These are phyloP conservation scores for Leishmania tarentolae DNA, from an alignment of 208 protist genomes.

Conservation along the genomic window DNA sequence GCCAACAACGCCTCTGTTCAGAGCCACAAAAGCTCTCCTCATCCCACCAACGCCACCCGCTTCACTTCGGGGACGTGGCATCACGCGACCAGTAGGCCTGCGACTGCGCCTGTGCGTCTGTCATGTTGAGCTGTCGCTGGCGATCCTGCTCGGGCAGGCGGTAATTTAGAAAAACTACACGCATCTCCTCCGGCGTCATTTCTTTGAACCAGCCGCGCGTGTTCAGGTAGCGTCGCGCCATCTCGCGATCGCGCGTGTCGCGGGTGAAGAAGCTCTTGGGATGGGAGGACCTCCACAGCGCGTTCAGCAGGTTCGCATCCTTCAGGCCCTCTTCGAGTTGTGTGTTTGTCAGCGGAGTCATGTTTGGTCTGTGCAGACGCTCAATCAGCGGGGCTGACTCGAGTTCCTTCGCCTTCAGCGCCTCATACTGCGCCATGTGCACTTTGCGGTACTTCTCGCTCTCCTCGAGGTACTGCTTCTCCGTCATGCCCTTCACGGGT, in stretches of 20 bases:
- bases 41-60: background rate
- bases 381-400: constrained; percentile 77
- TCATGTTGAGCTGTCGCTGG: constrained; percentile 40
- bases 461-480: constrained; percentile 74
- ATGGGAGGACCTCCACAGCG: constrained; percentile 75
- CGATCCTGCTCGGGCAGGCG: constrained; percentile 52
- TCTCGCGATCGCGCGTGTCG: constrained; percentile 53
- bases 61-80: background rate
- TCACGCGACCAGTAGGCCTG: constrained; percentile 60
- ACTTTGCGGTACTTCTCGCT: constrained; percentile 67
- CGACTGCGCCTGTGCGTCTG: constrained; percentile 22
- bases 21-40: background rate
- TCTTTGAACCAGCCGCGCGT: constrained; percentile 83
- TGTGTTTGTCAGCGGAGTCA: constrained; percentile 55
- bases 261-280: constrained; percentile 56
- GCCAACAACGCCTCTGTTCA: background rate
- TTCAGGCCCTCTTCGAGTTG: constrained; percentile 80
- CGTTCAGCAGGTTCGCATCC: constrained; percentile 80
- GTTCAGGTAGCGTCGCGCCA: constrained; percentile 73
- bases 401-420: constrained; percentile 67
- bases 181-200: constrained; percentile 83
- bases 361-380: constrained; percentile 76
- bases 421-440: constrained; percentile 80
- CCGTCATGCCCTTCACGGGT: constrained; percentile 81
- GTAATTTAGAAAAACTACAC: constrained; percentile 77